A percentile compares a stretch with the other conserved stretches of the same genome.
Evolutionary conservation across 805 yeast genomes (phyloP).

Genomic region (Ogataea ramenticola): DNA sequence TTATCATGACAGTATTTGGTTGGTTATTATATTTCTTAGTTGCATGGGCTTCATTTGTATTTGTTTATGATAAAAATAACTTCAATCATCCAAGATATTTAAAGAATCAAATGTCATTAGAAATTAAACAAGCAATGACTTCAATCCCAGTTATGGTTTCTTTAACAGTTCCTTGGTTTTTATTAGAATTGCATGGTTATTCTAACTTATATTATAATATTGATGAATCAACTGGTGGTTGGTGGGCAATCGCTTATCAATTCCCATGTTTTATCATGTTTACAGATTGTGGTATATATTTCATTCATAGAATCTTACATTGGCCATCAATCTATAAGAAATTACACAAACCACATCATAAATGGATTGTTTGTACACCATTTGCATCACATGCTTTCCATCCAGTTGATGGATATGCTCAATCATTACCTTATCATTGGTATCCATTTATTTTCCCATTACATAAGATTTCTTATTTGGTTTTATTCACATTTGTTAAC

Average conservation of each 20-base stretch:
- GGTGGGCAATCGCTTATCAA: slow-evolving; percentile 58
- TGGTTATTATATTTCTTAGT: slow-evolving; percentile 70
- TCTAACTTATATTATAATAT: slow-evolving; percentile 69
- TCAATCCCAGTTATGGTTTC: slow-evolving; percentile 88
- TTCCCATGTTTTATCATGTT: slow-evolving; percentile 78
- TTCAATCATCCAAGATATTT: slow-evolving; percentile 95
- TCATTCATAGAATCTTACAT: slow-evolving; percentile 88
- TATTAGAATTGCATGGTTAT: slow-evolving; percentile 76
- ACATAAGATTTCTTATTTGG: slow-evolving; percentile 76
- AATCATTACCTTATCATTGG: slow-evolving; percentile 88
- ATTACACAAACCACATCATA: slow-evolving; percentile 96
- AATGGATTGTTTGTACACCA: slow-evolving; percentile 98
- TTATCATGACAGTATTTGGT: slow-evolving; percentile 76
- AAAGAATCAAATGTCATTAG: slow-evolving; percentile 86
- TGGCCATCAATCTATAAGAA: slow-evolving; percentile 84
- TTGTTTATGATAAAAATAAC: slow-evolving; percentile 79
- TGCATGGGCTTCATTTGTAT: slow-evolving; percentile 70
- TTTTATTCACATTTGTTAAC: slow-evolving; percentile 84
- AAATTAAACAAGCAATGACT: slow-evolving; percentile 66
- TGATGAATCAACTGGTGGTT: slow-evolving; percentile 58
- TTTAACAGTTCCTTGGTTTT: slow-evolving; percentile 85
- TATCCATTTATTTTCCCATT: slow-evolving; percentile 91
- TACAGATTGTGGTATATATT: slow-evolving; percentile 89
- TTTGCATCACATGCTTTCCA: slow-evolving; percentile 98
- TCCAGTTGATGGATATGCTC: slow-evolving; percentile 93